A percentile compares a stretch with the other conserved stretches of the same genome.
Evolutionary conservation across 257 asterid genomes (phyloP).

Genomic region (Scutellaria barbata): DNA sequence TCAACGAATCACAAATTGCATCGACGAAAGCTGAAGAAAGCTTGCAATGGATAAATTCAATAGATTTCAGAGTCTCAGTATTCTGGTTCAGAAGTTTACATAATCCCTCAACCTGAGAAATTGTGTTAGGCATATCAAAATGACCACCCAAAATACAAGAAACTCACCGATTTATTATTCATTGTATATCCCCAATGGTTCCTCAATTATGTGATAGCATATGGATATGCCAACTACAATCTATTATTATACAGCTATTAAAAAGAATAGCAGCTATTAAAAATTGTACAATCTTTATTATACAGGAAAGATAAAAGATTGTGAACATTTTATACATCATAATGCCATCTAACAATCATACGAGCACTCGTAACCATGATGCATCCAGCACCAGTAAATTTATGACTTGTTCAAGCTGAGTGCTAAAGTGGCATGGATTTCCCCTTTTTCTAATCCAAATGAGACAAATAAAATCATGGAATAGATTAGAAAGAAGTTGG

Average conservation of each 20-base stretch:
- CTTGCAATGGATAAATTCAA: conserved; percentile 88
- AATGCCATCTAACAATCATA: neutral
- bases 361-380: neutral
- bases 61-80: conserved; percentile 62
- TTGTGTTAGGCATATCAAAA: conserved; percentile 33
- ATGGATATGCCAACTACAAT: neutral
- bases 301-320: neutral
- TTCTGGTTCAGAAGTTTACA: conserved; percentile 79
- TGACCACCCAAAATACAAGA: conserved; percentile 33
- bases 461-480: neutral
- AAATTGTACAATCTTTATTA: conserved; percentile 2
- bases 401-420: conserved; percentile 17
- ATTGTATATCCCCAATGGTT: neutral
- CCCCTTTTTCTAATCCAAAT: conserved; percentile 7
- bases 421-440: neutral
- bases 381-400: conserved; percentile 11
- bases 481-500: conserved; percentile 3
- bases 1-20: conserved; percentile 72
- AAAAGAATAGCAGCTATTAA: neutral
- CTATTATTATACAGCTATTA: no score
- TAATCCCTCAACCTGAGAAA: conserved; percentile 81
- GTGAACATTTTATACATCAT: neutral
- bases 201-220: conserved; percentile 14
- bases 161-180: conserved; percentile 12
- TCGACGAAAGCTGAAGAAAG: conserved; percentile 63